Evolutionary conservation across 768 basidiomycete genomes (phyloP).

Genomic region (Suillus subaureus): DNA sequence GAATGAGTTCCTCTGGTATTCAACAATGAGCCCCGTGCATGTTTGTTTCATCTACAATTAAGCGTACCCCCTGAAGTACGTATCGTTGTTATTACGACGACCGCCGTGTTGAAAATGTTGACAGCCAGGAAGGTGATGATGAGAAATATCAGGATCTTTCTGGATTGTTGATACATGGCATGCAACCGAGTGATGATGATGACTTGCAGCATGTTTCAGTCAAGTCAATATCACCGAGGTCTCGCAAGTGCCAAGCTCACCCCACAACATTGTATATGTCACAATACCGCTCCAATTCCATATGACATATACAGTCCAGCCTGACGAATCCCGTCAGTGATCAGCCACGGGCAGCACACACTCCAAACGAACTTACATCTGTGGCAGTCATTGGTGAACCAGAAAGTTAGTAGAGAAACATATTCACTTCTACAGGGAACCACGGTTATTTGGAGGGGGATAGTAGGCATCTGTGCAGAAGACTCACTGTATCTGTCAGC

Average conservation of each 20-base stretch:
- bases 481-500: neutral
- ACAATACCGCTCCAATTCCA: neutral
- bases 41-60: neutral
- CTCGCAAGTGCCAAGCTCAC: neutral
- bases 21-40: neutral
- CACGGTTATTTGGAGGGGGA: neutral
- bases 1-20: neutral
- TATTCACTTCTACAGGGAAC: neutral
- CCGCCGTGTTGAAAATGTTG: neutral
- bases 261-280: neutral
- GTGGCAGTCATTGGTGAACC: neutral
- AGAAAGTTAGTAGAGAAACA: neutral
- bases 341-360: neutral
- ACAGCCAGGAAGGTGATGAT: neutral
- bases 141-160: neutral
- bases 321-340: neutral
- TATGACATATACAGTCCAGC: neutral
- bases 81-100: neutral
- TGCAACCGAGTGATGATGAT: neutral
- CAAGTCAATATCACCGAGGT: neutral
- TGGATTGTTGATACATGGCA: neutral
- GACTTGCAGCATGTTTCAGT: neutral
- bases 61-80: neutral
- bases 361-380: neutral
- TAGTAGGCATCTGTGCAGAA: neutral